Conservation (phyloP, 352 stramenopile genomes). For the Phytopythium delawarense region DNA sequence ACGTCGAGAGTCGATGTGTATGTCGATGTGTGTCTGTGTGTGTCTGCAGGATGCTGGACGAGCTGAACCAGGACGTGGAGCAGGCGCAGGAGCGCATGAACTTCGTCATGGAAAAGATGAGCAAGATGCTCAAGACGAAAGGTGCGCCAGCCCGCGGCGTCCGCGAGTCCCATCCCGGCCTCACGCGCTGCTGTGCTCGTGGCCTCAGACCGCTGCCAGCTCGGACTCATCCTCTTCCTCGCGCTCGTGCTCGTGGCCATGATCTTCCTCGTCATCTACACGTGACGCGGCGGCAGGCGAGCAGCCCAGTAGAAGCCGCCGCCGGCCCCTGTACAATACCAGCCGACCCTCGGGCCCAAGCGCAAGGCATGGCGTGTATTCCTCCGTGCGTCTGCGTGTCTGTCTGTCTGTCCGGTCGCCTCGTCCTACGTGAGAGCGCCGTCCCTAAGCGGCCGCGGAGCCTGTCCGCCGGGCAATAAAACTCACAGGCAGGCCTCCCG, state of each 20-base stretch:
- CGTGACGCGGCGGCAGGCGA: conserved; percentile 25
- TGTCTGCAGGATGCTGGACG: conserved; percentile 61
- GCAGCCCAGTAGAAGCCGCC: neutral
- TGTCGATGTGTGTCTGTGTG: neutral
- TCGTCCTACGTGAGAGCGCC: neutral
- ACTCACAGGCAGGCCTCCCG: conserved; percentile 26
- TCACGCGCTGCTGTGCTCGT: conserved; percentile 5
- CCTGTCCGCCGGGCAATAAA: neutral
- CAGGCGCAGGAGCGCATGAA: conserved; percentile 79
- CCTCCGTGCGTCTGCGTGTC: neutral
- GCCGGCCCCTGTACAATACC: neutral
- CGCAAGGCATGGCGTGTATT: too few species aligned
- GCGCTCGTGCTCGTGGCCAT: conserved; percentile 63
- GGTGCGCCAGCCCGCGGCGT: conserved; percentile 19
- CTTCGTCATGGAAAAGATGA: conserved; percentile 79
- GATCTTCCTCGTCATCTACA: conserved; percentile 84
- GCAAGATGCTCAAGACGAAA: conserved; percentile 78
- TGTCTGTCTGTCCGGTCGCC: too few species aligned
- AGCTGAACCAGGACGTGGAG: conserved; percentile 65
- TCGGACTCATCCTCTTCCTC: conserved; percentile 72
- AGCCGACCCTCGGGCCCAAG: too few species aligned
- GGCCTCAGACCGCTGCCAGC: conserved; percentile 62
- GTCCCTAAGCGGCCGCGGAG: neutral
- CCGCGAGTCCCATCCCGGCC: too few species aligned
- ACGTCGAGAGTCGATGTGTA: too few species aligned